phyloP scores from a whole-genome alignment of 139 green algal species.

The Chlamydomonas schloesseri region DNA sequence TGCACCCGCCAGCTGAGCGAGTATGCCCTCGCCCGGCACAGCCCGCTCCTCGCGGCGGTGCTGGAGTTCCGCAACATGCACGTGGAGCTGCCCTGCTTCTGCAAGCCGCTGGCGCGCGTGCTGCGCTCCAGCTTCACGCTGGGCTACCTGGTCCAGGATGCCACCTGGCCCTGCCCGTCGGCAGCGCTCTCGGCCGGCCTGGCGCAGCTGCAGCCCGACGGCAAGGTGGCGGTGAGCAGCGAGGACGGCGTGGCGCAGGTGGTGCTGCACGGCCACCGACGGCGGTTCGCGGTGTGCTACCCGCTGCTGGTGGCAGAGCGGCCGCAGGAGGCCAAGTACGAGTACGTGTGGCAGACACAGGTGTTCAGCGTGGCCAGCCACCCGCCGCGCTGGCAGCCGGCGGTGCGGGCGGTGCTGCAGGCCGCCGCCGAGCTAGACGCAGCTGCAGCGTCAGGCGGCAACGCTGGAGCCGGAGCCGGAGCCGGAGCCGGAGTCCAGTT shows the following conservation, averaged over 20 bases:
- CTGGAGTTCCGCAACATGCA: conserved; percentile 79
- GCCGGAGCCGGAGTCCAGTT: too few species aligned
- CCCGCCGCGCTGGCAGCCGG: conserved; percentile 52
- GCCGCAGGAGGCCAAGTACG: conserved; percentile 45
- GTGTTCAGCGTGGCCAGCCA: conserved; percentile 45
- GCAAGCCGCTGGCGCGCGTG: conserved; percentile 15
- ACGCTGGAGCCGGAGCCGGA: too few species aligned
- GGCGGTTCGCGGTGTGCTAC: conserved; percentile 74
- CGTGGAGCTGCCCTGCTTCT: conserved; percentile 56
- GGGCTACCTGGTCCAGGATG: conserved; percentile 53
- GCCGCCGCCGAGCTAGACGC: conserved; percentile 24
- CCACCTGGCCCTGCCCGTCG: conserved; percentile 62
- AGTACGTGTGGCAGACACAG: conserved; percentile 70
- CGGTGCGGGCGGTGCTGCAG: conserved; percentile 27
- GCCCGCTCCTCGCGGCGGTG: conserved; percentile 49
- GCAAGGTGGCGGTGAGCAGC: conserved; percentile 54
- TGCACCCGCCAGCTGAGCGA: conserved; percentile 65
- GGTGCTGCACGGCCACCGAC: conserved; percentile 61
- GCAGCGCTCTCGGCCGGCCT: conserved; percentile 44
- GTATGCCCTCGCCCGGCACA: conserved; percentile 65
- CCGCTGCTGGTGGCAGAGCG: conserved; percentile 62
- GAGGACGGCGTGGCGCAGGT: conserved; percentile 63
- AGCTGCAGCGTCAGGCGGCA: too few species aligned
- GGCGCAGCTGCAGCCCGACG: conserved; percentile 52
- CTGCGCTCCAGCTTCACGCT: conserved; percentile 51